These are phyloP conservation scores for Clitopilus hobsonii DNA, from an alignment of 768 basidiomycete species.

Conservation along the genomic window DNA sequence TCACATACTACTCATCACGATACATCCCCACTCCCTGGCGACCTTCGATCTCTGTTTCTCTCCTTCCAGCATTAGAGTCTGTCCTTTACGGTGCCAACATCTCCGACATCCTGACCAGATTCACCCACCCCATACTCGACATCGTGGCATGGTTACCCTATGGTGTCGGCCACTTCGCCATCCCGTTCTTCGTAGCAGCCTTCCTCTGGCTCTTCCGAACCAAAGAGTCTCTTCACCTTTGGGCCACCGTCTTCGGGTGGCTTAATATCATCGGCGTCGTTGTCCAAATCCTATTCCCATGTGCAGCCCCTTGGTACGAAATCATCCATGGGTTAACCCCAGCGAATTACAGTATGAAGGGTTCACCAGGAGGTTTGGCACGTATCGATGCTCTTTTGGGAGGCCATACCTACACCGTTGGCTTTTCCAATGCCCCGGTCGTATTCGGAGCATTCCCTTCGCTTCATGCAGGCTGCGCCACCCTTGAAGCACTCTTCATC, in stretches of 20 bases:
- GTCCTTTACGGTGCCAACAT: constrained; percentile 98
- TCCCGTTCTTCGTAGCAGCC: constrained; percentile 84
- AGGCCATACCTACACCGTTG: constrained; percentile 64
- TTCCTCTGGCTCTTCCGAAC: constrained; percentile 89
- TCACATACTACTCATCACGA: constrained; percentile 81
- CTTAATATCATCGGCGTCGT: constrained; percentile 89
- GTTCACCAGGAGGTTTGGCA: constrained; percentile 88
- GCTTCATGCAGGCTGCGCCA: constrained; percentile 86
- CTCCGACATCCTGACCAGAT: constrained; percentile 92
- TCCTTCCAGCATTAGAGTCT: constrained; percentile 91
- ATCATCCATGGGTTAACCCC: constrained; percentile 95
- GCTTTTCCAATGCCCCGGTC: constrained; percentile 85
- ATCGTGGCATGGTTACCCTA: constrained; percentile 96
- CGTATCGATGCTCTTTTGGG: constrained; percentile 90
- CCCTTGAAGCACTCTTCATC: constrained; percentile 89
- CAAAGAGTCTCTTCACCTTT: constrained; percentile 75
- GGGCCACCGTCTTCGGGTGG: constrained; percentile 86
- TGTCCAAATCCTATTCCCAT: constrained; percentile 85
- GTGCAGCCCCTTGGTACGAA: constrained; percentile 97
- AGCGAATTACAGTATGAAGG: constrained; percentile 87
- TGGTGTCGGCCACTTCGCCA: constrained; percentile 85
- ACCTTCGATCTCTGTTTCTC: constrained; percentile 83
- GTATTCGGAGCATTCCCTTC: constrained; percentile 97
- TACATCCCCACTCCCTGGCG: constrained; percentile 77
- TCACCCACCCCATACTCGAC: constrained; percentile 89